Percentiles rank a stretch among this genome's conserved stretches.
Conservation (phyloP, 2,329 filamentous ascomycete genomes). For the Phialocephala subalpina region DNA sequence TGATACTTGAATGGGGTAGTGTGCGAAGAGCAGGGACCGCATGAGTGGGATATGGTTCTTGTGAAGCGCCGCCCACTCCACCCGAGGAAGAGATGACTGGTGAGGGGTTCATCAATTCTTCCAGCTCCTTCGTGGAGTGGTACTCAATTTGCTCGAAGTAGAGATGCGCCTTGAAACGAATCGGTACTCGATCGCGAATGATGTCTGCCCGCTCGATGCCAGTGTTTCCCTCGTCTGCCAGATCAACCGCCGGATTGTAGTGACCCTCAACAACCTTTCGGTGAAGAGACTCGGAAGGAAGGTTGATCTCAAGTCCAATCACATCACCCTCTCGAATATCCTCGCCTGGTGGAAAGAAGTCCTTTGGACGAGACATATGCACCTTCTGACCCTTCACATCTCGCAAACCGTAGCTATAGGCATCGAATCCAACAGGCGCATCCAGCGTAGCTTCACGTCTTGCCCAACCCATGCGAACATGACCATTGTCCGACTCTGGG, state of each 20-base stretch:
- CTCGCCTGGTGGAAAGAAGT: constrained; percentile 82
- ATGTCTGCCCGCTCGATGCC: constrained; percentile 74
- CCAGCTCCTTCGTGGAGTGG: constrained; percentile 85
- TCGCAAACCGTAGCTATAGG: constrained; percentile 92
- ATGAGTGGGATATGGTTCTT: constrained; percentile 76
- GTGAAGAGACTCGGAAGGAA: constrained; percentile 86
- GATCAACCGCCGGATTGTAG: constrained; percentile 86
- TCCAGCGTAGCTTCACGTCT: constrained; percentile 83
- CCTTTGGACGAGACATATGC: constrained; percentile 91
- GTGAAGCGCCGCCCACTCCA: constrained; percentile 47
- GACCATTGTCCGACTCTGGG: constrained; percentile 50
- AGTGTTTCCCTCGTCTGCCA: constrained; percentile 61
- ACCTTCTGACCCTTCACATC: constrained; percentile 92
- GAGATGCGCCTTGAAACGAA: constrained; percentile 90
- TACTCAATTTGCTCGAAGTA: constrained; percentile 96
- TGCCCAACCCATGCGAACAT: constrained; percentile 87
- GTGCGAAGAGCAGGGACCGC: constrained; percentile 79
- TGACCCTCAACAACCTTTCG: constrained; percentile 86
- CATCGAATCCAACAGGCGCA: constrained; percentile 85
- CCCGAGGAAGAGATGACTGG: constrained; percentile 53
- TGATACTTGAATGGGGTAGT: constrained; percentile 84
- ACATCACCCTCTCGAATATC: constrained; percentile 90
- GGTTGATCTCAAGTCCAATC: constrained; percentile 89
- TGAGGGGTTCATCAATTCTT: constrained; percentile 80
- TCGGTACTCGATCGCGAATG: constrained; percentile 93